Base-by-base conservation (phyloP, 768 basidiomycete genomes). In the Imleria badia region DNA sequence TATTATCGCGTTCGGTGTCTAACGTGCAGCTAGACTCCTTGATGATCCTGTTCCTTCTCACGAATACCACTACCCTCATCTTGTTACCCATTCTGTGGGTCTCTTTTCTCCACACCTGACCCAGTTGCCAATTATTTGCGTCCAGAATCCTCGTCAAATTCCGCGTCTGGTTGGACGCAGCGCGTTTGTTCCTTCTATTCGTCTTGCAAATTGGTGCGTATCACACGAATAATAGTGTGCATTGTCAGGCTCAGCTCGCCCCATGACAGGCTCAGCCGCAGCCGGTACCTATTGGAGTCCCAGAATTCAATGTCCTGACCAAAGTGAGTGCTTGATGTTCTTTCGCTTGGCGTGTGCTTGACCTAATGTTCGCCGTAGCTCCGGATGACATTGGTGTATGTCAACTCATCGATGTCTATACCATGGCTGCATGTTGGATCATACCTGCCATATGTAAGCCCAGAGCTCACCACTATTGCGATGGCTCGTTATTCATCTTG, bases 371-470 rank as follows among this genome's bases (percentile, higher is more conserved):
- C 51, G 23, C 35, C 20, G 7, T 46, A 81, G 79, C 73, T 49
- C 61, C 71, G 11, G 72, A 78, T 56, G 68, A 75, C 41, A 66
- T 70, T 48, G 75, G 72, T 11, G 65, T 77, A n/a, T 86, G 84
- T 61, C 71, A 70, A 49, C 66, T 81, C 10, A 67, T 83, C 35
- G 75, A 76, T 51, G 61, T 77, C 6, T 83, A 75, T 57, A 77
- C 83, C 34, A 54, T 82, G 46, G 60, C 81, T 1, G 75, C 73
- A 39, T 80, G 76, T 59, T 86, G 84, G 84, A 60, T 82, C 38
- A 67, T 76, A 46, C 84, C 84, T 22, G 66, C 66, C 4, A 63
- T 84, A 40, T 66, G 84, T 86, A 54, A 57, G 83, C 70, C 6
- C 15, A 12, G 29, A 19, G 52, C 56, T 35, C 11, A 30, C 45